Evolutionary conservation across 768 basidiomycete species (phyloP), one percentile per base, ranked within the genome.

Genomic region (Phaeotremella skinneri): DNA sequence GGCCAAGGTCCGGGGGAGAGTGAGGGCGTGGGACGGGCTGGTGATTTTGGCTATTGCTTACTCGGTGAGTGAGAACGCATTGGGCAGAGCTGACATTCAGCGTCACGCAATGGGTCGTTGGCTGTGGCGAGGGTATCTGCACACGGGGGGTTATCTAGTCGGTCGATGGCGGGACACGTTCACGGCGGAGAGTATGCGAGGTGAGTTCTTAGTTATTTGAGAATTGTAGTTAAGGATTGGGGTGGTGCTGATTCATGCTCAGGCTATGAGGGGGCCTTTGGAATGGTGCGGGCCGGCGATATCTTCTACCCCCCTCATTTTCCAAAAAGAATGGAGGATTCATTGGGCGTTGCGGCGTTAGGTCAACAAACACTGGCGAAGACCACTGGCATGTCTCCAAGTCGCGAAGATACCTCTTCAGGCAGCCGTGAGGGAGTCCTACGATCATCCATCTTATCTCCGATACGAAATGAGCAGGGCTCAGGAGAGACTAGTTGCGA

Each of bases 81-180:
- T n/a, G n/a, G n/a, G n/a, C n/a, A n/a, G n/a, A n/a, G 17, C 26
- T 20, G 29, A 5, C 20, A 20, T 5, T 48, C 41, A 65, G 64
- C 56, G 56, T 7, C 66, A 64, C 50, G 58, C 51, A 23, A 63
- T 70, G 56, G 70, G 73, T 9, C 58, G 63, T 48, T 78, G 75
- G 75, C 53, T 74, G 2, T 76, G 70, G 62, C 64, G 71, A 23
- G 73, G 71, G 4, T 78, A 78, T 51, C 55, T 76, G 11, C 69
- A 74, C 45, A 72, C 75, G 0, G 77, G 77, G 9, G 74, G 69
- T 5, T 55, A 73, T 48, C 43, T 76, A 52, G 61, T 75, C 29
- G 77, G 75, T 27, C 50, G 77, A 37, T 78, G 75, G 74, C 60
- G 77, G 52, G 77, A 78, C 48, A 68, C 71, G 0, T 73, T 75